Evolutionary conservation across 345 rosid species (phyloP).

Genomic region (Populus alba): DNA sequence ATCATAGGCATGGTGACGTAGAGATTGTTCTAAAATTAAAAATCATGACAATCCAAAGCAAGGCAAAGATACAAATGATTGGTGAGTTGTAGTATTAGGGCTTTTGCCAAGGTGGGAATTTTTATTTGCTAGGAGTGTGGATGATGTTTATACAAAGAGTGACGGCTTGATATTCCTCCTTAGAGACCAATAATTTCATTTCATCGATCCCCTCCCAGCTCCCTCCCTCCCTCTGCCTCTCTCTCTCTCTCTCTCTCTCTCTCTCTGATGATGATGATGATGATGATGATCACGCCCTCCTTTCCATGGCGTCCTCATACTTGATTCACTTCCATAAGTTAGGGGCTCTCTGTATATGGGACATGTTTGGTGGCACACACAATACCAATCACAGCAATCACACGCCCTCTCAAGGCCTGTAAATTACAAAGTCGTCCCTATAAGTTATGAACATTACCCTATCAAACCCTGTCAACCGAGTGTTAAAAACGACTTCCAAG

Average conservation of each 20-base stretch:
- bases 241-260: neutral
- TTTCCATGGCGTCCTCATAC: conserved; percentile 4
- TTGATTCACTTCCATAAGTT: conserved; percentile 25
- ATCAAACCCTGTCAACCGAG: conserved; percentile 1
- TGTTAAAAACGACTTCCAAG: too few relatives aligned
- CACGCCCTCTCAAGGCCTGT: neutral
- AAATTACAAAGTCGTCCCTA: neutral
- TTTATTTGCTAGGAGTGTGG: conserved; percentile 14
- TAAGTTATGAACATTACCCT: neutral
- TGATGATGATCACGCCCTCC: neutral
- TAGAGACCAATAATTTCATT: conserved; percentile 37
- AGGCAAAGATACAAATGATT: conserved; percentile 26
- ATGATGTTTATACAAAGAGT: conserved; percentile 46
- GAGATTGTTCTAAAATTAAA: conserved; percentile 8
- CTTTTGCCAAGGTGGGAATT: conserved; percentile 35
- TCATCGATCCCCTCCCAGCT: neutral
- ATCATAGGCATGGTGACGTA: conserved; percentile 28
- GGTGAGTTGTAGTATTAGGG: conserved; percentile 29
- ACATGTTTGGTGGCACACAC: conserved; percentile 8
- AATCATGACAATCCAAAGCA: conserved; percentile 12
- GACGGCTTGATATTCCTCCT: conserved; percentile 49
- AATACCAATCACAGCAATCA: neutral
- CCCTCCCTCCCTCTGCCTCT: neutral
- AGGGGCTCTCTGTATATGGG: conserved; percentile 1
- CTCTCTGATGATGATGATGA: too few relatives aligned